These are phyloP conservation scores for Aschersonia sp. DNA, from an alignment of 2,329 filamentous ascomycete species.

Conservation along the genomic window DNA sequence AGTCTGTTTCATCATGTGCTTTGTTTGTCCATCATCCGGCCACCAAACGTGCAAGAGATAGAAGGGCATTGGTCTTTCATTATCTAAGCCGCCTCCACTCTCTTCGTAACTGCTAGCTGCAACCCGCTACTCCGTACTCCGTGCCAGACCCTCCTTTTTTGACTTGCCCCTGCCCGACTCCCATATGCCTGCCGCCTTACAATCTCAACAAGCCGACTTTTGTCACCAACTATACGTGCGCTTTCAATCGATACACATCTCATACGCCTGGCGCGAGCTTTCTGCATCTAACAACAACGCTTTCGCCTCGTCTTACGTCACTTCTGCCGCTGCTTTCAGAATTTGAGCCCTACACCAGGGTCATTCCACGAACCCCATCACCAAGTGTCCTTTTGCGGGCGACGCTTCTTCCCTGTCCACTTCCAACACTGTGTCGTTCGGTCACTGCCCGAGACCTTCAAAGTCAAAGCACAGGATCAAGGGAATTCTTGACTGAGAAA, in stretches of 20 bases:
- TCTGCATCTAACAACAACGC: too few species aligned
- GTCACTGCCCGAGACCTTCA: background rate
- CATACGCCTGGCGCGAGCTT: too few species aligned
- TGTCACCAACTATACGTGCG: too few species aligned
- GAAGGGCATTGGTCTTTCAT: background rate
- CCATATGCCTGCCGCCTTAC: background rate
- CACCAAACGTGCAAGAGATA: background rate
- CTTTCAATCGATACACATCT: too few species aligned
- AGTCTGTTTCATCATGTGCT: too few species aligned
- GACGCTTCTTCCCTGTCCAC: background rate
- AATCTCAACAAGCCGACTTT: too few species aligned
- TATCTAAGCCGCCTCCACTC: background rate
- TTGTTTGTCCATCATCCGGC: too few species aligned
- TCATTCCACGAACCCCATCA: background rate
- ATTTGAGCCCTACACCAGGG: too few species aligned
- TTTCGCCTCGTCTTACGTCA: too few species aligned
- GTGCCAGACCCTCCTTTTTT: background rate
- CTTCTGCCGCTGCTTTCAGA: too few species aligned
- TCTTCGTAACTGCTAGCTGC: background rate
- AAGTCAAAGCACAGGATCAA: too few species aligned
- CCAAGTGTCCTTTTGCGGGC: background rate
- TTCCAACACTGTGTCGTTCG: background rate
- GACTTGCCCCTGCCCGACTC: background rate
- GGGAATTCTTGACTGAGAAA: background rate
- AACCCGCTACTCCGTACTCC: background rate